phyloP scores from a whole-genome alignment of 2,329 filamentous ascomycete species.

The Botrytis fabae region DNA sequence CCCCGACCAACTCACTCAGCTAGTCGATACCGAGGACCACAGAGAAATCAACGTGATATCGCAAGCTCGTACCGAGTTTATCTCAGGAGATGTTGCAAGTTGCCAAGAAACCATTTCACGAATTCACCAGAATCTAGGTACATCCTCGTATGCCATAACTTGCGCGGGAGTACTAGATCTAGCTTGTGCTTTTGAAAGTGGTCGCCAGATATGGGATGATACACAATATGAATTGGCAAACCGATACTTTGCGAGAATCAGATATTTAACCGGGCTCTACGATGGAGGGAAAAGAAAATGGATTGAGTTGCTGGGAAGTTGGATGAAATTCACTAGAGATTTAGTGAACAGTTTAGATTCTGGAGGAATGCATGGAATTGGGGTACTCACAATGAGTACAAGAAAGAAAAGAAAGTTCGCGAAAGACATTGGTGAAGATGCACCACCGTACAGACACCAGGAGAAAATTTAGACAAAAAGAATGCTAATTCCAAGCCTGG shows the following conservation, averaged over 20 bases:
- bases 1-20: not conserved
- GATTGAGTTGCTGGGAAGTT: not conserved
- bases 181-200: not conserved
- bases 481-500: not conserved
- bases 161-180: not conserved
- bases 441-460: not conserved
- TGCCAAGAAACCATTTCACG: not conserved
- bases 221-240: not conserved
- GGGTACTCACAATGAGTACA: not conserved
- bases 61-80: not conserved
- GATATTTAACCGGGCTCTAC: not conserved
- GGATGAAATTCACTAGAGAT: not conserved
- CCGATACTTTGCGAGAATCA: not conserved
- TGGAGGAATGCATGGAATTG: not conserved
- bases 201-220: not conserved
- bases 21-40: not conserved
- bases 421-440: not conserved
- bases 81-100: not conserved
- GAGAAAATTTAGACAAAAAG: not conserved
- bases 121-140: not conserved
- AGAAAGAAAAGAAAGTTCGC: not conserved
- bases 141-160: not conserved
- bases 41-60: not conserved
- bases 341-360: not conserved
- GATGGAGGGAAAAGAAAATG: not conserved